A percentile compares a stretch with the other conserved stretches of the same genome.
Evolutionary conservation across 116 monocot genomes (phyloP).

Genomic region (Papilionanthe hybrid): DNA sequence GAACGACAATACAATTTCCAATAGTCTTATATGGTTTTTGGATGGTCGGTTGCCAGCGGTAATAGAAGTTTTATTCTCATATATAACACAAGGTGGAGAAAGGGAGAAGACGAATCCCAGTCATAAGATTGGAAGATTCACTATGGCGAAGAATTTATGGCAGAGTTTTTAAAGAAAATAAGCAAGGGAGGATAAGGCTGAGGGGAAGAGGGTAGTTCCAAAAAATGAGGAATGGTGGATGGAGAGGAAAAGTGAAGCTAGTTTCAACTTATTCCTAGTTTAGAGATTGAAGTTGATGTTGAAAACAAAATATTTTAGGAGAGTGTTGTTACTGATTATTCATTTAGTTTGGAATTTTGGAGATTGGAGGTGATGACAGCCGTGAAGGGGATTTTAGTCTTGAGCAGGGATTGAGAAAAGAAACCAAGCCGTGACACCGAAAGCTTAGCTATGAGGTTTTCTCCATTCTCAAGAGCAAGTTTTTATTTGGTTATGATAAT

Average conservation of each 20-base stretch:
- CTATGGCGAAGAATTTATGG: not conserved
- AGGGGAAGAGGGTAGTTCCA: too few relatives aligned
- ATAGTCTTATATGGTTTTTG: too few relatives aligned
- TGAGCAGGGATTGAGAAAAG: constrained; percentile 12
- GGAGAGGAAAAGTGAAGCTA: not conserved
- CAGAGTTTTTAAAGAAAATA: not conserved
- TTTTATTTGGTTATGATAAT: constrained; percentile 81
- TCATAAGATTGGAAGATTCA: not conserved
- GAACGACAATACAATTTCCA: too few relatives aligned
- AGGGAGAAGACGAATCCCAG: too few relatives aligned
- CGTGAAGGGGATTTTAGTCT: constrained; percentile 32
- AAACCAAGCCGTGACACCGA: constrained; percentile 54
- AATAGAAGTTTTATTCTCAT: too few relatives aligned
- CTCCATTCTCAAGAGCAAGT: constrained; percentile 89
- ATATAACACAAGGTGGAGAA: too few relatives aligned
- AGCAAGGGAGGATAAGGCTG: not conserved
- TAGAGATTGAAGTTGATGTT: not conserved
- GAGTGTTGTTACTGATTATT: not conserved
- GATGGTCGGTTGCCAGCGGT: too few relatives aligned
- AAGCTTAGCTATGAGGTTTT: constrained; percentile 94
- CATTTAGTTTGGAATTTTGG: too few relatives aligned
- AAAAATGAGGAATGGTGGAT: not conserved
- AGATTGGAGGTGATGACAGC: not conserved
- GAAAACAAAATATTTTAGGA: not conserved
- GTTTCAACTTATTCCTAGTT: not conserved